Conservation (phyloP, 2,329 filamentous ascomycete genomes). For the Colletotrichum costaricense region DNA sequence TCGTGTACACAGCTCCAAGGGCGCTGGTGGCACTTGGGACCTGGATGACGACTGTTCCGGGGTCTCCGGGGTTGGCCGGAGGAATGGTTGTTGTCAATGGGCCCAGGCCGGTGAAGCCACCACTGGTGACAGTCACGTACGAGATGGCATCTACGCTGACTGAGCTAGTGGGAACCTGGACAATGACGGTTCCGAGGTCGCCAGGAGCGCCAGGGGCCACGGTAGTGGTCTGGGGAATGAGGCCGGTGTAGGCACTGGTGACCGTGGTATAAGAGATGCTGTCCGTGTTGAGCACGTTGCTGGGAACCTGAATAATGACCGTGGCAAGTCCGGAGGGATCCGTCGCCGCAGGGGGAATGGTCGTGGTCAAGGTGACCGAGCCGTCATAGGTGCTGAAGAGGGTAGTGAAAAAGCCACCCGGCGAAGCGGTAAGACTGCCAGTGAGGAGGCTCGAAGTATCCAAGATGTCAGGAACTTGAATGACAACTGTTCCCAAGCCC, state of each 20-base stretch:
- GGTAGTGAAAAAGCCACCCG: not conserved
- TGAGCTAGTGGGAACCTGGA: not conserved
- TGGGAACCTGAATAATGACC: not conserved
- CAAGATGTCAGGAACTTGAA: not conserved
- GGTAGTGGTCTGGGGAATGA: not conserved
- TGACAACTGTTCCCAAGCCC: not conserved
- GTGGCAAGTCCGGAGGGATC: not conserved
- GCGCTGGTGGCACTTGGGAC: slow-evolving; percentile 3
- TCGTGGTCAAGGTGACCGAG: not conserved
- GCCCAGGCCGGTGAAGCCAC: not conserved
- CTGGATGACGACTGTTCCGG: slow-evolving; percentile 19
- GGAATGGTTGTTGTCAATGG: slow-evolving; percentile 11
- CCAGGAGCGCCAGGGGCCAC: not conserved
- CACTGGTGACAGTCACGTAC: not conserved
- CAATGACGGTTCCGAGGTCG: not conserved
- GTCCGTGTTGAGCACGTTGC: not conserved
- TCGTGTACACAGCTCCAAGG: slow-evolving; percentile 3
- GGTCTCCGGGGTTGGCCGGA: slow-evolving; percentile 20
- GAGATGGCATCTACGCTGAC: not conserved
- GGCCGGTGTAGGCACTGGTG: slow-evolving; percentile 1
- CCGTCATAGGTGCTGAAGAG: slow-evolving; percentile 4
- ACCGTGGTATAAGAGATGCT: slow-evolving; percentile 7
- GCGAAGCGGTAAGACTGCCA: not conserved
- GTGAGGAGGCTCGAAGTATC: not conserved
- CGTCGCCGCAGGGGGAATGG: not conserved